Percentiles rank a stretch among this genome's conserved stretches.
Evolutionary conservation across 192 early-diverging fungal species (phyloP).

Genomic region (Mortierella hygrophila): DNA sequence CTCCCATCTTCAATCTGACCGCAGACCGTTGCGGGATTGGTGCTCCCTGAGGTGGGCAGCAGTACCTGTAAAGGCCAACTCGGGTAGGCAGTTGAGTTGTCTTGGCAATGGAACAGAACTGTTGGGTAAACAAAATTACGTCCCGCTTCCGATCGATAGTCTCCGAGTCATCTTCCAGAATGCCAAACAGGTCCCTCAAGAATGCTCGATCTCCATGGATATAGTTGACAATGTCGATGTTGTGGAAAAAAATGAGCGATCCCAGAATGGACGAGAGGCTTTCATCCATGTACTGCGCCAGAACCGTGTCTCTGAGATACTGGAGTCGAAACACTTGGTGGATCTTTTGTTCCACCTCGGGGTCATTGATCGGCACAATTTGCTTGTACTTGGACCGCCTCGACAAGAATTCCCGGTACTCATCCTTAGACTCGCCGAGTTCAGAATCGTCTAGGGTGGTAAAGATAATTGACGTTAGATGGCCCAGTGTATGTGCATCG

Average conservation of each 20-base stretch:
- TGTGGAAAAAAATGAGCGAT: conserved; percentile 84
- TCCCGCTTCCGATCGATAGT: conserved; percentile 73
- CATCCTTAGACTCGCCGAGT: conserved; percentile 74
- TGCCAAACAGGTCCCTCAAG: conserved; percentile 77
- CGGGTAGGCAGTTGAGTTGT: conserved; percentile 72
- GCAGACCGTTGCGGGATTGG: not conserved
- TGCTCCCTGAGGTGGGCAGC: conserved; percentile 8
- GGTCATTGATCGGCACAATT: conserved; percentile 85
- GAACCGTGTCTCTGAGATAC: conserved; percentile 89
- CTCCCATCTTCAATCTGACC: not conserved
- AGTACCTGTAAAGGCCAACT: conserved; percentile 74
- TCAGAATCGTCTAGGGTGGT: conserved; percentile 78
- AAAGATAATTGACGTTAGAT: not conserved
- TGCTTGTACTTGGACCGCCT: conserved; percentile 72
- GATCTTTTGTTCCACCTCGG: conserved; percentile 80
- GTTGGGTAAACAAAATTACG: conserved; percentile 84
- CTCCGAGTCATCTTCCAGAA: conserved; percentile 66
- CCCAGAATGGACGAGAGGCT: conserved; percentile 78
- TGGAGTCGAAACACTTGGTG: conserved; percentile 89
- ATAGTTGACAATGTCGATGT: conserved; percentile 86
- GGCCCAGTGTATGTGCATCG: not conserved
- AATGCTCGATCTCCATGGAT: conserved; percentile 78
- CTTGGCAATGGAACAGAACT: conserved; percentile 84
- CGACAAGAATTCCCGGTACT: conserved; percentile 80
- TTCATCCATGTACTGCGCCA: conserved; percentile 85